Evolutionary conservation across 1,284 basidiomycete genomes (phyloP).

Genomic region (Sanguinoderma infundibulare): DNA sequence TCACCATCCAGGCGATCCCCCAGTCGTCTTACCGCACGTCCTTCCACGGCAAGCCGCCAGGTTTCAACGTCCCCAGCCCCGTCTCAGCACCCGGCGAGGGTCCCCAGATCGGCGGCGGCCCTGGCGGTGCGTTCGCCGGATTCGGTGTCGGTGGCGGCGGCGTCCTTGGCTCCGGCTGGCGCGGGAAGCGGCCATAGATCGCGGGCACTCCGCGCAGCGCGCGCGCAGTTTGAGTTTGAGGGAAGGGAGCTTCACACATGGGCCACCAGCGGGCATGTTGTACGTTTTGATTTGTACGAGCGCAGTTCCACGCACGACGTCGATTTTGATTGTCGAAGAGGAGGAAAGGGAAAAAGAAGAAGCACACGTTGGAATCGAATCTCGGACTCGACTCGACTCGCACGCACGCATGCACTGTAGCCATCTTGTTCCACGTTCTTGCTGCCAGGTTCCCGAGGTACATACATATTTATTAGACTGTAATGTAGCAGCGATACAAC

Average conservation of each 20-base stretch:
- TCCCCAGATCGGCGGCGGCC: conserved; percentile 40
- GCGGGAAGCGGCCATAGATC: conserved; percentile 29
- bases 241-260: neutral
- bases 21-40: conserved; percentile 64
- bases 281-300: conserved; percentile 4
- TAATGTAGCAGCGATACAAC: conserved; percentile 14
- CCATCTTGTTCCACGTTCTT: neutral
- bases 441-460: neutral
- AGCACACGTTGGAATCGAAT: neutral
- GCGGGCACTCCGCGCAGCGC: neutral
- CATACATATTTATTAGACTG: conserved; percentile 15
- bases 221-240: neutral
- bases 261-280: neutral
- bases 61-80: conserved; percentile 37
- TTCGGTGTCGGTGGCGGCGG: conserved; percentile 39
- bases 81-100: conserved; percentile 34
- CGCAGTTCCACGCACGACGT: neutral
- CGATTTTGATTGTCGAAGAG: neutral
- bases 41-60: conserved; percentile 46
- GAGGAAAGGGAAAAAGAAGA: neutral
- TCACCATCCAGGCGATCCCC: conserved; percentile 76
- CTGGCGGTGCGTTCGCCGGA: conserved; percentile 39
- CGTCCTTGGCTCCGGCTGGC: conserved; percentile 36
- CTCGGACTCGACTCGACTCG: neutral
- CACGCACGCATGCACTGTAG: neutral